A percentile compares a stretch with the other conserved stretches of the same genome.
These are phyloP conservation scores for Coemansia asiatica DNA, from an alignment of 192 early-diverging fungal species.

Conservation along the genomic window DNA sequence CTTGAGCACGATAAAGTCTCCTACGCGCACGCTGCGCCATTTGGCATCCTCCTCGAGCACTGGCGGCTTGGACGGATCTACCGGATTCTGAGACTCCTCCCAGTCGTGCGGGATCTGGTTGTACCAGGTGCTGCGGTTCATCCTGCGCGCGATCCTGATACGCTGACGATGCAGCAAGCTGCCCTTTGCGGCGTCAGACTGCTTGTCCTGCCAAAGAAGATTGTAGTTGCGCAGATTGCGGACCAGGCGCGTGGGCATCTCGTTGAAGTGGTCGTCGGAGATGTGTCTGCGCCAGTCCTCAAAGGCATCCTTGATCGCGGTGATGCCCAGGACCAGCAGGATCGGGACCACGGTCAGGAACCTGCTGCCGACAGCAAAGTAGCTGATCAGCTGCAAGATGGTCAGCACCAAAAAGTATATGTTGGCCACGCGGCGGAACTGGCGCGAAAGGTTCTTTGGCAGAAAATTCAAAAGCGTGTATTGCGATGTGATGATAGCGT, in stretches of 20 bases:
- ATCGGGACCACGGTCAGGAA: constrained; percentile 80
- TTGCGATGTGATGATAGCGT: constrained; percentile 87
- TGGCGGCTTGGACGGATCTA: constrained; percentile 26
- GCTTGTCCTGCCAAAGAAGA: constrained; percentile 35
- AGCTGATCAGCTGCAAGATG: constrained; percentile 70
- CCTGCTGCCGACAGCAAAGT: constrained; percentile 78
- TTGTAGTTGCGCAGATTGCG: constrained; percentile 66
- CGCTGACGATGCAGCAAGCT: constrained; percentile 21
- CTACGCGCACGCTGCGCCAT: constrained; percentile 75
- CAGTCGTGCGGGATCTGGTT: constrained; percentile 48
- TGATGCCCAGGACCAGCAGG: constrained; percentile 75
- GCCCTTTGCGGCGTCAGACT: constrained; percentile 22
- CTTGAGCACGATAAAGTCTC: constrained; percentile 82
- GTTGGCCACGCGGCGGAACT: constrained; percentile 81
- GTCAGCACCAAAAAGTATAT: constrained; percentile 80
- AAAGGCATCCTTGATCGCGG: constrained; percentile 82
- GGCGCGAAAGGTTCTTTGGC: constrained; percentile 89
- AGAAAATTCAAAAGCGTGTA: constrained; percentile 85
- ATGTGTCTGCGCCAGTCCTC: constrained; percentile 88
- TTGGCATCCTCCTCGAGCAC: constrained; percentile 54
- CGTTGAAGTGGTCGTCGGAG: constrained; percentile 82
- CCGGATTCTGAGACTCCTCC: constrained; percentile 41
- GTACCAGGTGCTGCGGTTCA: constrained; percentile 43
- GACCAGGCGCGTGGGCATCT: constrained; percentile 61
- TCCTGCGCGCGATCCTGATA: constrained; percentile 38